Evolutionary conservation across 2,329 filamentous ascomycete species (phyloP), one percentile per base, ranked within the genome.

Genomic region (Periconia sp.): DNA sequence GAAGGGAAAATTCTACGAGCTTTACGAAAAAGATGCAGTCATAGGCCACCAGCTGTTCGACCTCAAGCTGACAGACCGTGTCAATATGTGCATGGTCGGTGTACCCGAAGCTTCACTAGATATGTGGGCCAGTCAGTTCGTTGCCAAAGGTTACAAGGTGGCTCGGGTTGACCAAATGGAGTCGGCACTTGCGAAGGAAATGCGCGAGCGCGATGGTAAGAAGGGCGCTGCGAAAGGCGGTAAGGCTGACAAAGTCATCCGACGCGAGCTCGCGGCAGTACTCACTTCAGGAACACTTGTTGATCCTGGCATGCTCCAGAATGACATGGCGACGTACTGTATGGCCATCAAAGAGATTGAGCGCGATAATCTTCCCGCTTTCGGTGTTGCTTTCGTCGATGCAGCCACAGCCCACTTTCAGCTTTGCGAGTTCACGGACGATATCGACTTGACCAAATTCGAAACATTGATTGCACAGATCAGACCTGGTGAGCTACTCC

Each of bases 61-160:
- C 73, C 82, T 99, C 52, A 99, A 99, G 77, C 87, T 99, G 70
- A 99, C 94, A 0, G 94, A 99, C 66, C 85, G 94, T 50, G 94
- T 99, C 72, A 99, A 99, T 72, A 99, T 99, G 94, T 90, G 93
- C 61, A 99, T 99, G 94, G 94, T 97, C 2, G 94, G 94, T 56
- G 94, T 99, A 0, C 94, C 94, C 0, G 94, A 99, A 73, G 90
- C 91, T 68, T 96, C 92, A 13, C 80, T 99, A n/a, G 91, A 94
- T 66, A 87, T 94, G 72, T 99, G 94, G 94, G 92, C 94, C 52
- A 96, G 95, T 66, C 94, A 99, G 67, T 99, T 99, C 65, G 92
- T 99, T 41, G 94, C 93, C 54, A 97, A 97, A 73, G 94, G 95
- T 33, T 96, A 87, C 84, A 99, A 99, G 75, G 95, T 99, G 50